Percentiles rank a stretch among this genome's conserved stretches.
These are phyloP conservation scores for Rhodosporidiobolus odoratus DNA, from an alignment of 768 basidiomycete species.

Conservation along the genomic window DNA sequence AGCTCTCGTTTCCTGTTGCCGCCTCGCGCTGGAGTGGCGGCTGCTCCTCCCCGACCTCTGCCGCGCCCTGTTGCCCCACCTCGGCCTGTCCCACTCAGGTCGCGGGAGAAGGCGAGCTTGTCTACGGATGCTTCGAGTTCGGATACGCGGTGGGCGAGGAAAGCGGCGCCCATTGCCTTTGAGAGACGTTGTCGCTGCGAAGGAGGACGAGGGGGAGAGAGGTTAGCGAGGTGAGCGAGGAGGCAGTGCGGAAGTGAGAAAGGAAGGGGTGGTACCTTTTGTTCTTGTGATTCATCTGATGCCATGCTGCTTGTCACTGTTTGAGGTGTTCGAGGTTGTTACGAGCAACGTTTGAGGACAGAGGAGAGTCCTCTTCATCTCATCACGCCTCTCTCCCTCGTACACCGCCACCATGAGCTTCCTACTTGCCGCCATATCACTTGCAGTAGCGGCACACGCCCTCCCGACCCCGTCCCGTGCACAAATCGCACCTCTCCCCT, in stretches of 20 bases:
- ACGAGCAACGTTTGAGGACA: no score
- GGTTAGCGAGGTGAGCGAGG: background rate
- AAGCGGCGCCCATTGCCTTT: constrained; percentile 34
- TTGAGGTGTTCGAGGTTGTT: background rate
- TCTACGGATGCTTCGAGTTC: constrained; percentile 25
- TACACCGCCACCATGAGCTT: no score
- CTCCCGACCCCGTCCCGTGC: background rate
- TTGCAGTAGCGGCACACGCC: no score
- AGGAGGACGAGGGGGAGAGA: background rate
- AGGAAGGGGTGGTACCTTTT: background rate
- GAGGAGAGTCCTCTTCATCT: no score
- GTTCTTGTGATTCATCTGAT: background rate
- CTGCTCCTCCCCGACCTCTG: background rate
- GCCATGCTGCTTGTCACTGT: background rate
- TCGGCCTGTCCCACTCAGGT: background rate
- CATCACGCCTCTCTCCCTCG: background rate
- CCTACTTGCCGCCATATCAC: no score
- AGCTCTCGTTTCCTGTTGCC: background rate
- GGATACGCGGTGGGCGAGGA: constrained; percentile 37
- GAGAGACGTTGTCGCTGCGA: constrained; percentile 19
- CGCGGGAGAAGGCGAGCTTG: constrained; percentile 24
- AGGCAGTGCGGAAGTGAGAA: background rate
- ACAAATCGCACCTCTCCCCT: background rate
- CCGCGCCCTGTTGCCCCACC: background rate
- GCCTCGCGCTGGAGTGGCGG: no score